These are phyloP conservation scores for Eragrostis curvula DNA, from an alignment of 176 grass and related monocot species.

Conservation along the genomic window DNA sequence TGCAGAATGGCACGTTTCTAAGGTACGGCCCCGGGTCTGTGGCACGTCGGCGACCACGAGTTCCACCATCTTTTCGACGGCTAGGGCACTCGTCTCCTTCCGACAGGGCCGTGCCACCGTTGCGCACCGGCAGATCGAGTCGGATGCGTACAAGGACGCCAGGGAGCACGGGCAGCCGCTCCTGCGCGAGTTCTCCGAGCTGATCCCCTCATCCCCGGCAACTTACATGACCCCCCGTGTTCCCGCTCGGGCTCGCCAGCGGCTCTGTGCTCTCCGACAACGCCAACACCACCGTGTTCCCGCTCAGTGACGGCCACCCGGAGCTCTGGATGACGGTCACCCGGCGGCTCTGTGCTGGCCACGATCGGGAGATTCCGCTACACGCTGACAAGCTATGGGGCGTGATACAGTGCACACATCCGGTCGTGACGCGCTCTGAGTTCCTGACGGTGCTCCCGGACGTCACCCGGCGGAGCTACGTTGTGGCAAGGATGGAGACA, in stretches of 20 bases:
- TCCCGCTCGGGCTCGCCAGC: conserved; percentile 26
- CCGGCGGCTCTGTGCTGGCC: conserved; percentile 50
- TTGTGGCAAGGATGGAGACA: no score
- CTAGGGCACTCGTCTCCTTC: no score
- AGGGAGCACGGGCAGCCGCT: not conserved
- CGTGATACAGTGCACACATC: conserved; percentile 58
- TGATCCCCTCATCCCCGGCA: conserved; percentile 17
- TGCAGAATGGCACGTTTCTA: no score
- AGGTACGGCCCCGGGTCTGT: no score
- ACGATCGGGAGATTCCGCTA: conserved; percentile 57
- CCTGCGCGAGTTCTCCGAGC: conserved; percentile 68
- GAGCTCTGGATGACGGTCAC: conserved; percentile 55
- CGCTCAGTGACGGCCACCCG: conserved; percentile 66
- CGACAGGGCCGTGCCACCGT: no score
- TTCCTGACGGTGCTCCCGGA: conserved; percentile 63
- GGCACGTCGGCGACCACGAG: no score
- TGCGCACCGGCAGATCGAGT: no score
- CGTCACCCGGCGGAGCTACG: conserved; percentile 39
- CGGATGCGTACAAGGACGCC: conserved; percentile 48
- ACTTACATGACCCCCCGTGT: conserved; percentile 10
- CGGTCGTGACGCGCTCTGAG: conserved; percentile 59
- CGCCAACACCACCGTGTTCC: conserved; percentile 56
- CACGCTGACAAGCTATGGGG: conserved; percentile 49
- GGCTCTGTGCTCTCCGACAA: conserved; percentile 52
- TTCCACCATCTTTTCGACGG: no score